Percentiles rank a stretch among this genome's conserved stretches.
phyloP scores from a whole-genome alignment of 495 filamentous ascomycete genomes.

The Talaromyces proteolyticus region DNA sequence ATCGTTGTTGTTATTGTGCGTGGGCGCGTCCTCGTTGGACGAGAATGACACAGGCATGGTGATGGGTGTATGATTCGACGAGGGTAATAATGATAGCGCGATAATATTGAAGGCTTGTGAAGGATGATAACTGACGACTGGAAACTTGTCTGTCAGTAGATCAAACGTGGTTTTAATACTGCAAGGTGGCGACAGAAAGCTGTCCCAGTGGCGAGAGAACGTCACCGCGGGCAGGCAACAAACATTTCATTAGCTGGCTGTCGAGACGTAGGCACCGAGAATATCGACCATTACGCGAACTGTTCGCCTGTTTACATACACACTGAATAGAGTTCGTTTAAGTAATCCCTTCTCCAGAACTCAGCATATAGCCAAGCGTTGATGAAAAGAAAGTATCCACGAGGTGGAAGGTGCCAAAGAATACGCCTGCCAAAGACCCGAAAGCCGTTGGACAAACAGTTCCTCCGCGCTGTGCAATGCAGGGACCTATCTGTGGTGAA shows the following conservation, averaged over 20 bases:
- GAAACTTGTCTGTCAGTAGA: too few species aligned
- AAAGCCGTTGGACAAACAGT: slow-evolving; percentile 53
- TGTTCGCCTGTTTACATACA: not conserved
- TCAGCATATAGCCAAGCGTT: slow-evolving; percentile 34
- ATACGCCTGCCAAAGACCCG: slow-evolving; percentile 60
- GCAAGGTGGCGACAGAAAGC: too few species aligned
- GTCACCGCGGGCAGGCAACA: too few species aligned
- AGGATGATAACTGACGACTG: too few species aligned
- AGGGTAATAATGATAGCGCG: too few species aligned
- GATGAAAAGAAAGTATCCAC: slow-evolving; percentile 45
- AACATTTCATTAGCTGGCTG: too few species aligned
- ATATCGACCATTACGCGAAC: not conserved
- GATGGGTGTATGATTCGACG: too few species aligned
- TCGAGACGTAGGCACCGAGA: not conserved
- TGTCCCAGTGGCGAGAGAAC: too few species aligned
- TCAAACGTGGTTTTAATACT: too few species aligned
- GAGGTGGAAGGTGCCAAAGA: slow-evolving; percentile 54
- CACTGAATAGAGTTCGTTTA: not conserved
- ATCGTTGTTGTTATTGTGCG: slow-evolving; percentile 3
- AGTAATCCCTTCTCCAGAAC: slow-evolving; percentile 46
- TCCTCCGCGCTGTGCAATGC: slow-evolving; percentile 66
- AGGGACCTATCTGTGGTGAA: slow-evolving; percentile 47
- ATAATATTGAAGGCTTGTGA: too few species aligned
- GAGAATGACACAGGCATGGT: too few species aligned
- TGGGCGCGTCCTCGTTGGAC: slow-evolving; percentile 10